Conservation (phyloP, 2,329 filamentous ascomycete species). For the Karstenula rhodostoma region DNA sequence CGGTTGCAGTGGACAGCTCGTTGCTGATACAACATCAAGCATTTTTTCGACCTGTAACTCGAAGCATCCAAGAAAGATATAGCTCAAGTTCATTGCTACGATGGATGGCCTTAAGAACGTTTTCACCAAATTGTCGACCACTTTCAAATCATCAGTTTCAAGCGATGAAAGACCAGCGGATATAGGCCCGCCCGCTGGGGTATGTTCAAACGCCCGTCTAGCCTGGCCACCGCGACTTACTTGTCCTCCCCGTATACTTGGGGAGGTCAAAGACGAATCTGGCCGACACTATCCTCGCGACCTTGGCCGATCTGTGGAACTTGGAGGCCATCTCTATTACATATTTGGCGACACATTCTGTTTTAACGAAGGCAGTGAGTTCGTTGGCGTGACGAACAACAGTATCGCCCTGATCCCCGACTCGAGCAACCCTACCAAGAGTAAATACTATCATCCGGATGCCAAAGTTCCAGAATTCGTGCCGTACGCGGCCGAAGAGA, state of each 20-base stretch:
- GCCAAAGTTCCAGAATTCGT: constrained; percentile 21
- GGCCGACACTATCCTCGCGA: constrained; percentile 18
- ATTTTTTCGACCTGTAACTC: neutral
- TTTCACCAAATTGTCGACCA: neutral
- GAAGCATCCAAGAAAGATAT: neutral
- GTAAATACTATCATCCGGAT: constrained; percentile 10
- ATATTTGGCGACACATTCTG: constrained; percentile 28
- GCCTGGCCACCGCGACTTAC: constrained; percentile 20
- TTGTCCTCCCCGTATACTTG: constrained; percentile 12
- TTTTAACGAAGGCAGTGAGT: constrained; percentile 16
- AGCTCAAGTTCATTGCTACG: neutral
- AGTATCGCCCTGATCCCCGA: constrained; percentile 18
- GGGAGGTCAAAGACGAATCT: constrained; percentile 20
- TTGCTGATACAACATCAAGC: neutral
- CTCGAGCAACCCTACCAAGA: constrained; percentile 17
- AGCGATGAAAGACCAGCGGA: neutral
- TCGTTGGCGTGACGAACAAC: constrained; percentile 25
- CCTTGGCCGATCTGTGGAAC: constrained; percentile 18
- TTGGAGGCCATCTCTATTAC: constrained; percentile 21
- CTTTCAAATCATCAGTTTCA: neutral
- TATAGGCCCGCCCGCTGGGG: neutral
- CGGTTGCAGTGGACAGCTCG: neutral
- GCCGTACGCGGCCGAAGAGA: constrained; percentile 14
- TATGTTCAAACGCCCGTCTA: constrained; percentile 1
- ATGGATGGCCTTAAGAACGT: constrained; percentile 7